phyloP scores from a whole-genome alignment of 2,329 filamentous ascomycete genomes.

The Nemania serpens region DNA sequence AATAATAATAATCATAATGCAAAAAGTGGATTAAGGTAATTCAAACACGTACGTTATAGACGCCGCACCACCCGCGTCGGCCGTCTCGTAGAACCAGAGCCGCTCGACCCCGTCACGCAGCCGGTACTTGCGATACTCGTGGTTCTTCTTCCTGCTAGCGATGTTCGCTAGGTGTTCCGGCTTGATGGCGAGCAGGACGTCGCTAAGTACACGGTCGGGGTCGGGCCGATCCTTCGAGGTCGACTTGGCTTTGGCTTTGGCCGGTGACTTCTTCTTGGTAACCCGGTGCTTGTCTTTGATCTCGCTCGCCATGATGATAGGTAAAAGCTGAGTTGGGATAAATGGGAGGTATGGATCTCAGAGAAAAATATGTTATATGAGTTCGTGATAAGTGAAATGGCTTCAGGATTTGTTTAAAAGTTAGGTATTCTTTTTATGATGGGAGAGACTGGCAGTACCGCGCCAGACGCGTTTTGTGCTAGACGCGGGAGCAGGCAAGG shows the following conservation, averaged over 20 bases:
- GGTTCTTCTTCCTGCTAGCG: not conserved
- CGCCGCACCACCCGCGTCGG: not conserved
- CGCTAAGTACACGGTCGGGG: not conserved
- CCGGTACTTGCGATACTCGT: conserved; percentile 1
- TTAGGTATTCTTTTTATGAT: no score
- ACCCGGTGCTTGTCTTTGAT: not conserved
- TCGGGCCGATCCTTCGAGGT: not conserved
- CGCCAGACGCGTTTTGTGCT: no score
- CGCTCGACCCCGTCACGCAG: not conserved
- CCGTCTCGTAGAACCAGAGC: not conserved
- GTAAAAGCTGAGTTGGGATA: no score
- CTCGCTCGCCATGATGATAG: no score
- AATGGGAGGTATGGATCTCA: no score
- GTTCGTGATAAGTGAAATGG: no score
- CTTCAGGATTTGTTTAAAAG: no score
- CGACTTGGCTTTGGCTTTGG: no score
- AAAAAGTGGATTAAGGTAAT: not conserved
- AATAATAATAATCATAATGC: not conserved
- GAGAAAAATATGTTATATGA: no score
- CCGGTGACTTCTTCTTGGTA: no score
- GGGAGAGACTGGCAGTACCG: no score
- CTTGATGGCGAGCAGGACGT: not conserved
- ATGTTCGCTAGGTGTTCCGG: not conserved
- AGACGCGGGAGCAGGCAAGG: no score
- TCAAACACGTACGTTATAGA: not conserved